Evolutionary conservation across 1,284 basidiomycete species (phyloP), one percentile per base, ranked within the genome.

Genomic region (Violaceomyces palustris): DNA sequence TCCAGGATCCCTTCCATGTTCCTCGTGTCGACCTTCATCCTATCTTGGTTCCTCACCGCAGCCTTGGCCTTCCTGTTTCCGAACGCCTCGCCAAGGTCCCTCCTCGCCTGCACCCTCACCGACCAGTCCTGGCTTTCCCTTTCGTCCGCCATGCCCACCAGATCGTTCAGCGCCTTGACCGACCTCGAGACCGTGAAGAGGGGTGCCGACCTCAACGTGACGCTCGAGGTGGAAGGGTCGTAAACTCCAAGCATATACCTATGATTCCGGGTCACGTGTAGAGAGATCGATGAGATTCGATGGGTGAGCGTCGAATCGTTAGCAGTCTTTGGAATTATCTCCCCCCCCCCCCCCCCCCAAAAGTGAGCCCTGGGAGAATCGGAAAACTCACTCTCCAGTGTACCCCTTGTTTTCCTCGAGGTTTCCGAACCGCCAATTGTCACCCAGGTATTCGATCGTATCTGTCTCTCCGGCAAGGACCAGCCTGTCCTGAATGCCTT

Each of bases 21-120:
- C 35, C 51, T 57, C 8, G 64, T 66, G 46, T 72, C 63, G 28
- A 73, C 70, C 51, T 70, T 69, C 69, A 73, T 72, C 26, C 64
- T 51, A 40, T 73, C 70, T 40, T 67, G 56, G 37, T 68, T 68
- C 9, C 62, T 41, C 5, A 61, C 63, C 12, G 64, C 59, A 34
- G 54, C 50, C 50, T 72, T 73, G 45, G 63, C 59, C 59, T 72
- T 71, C 24, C 64, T 54, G 50, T 72, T 73, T 31, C 70, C 70
- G 21, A 73, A 73, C 1, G 63, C 61, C 24, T 71, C 69, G 25
- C 67, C 69, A 4, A 73, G 61, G 11, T 60, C 62, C 18, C 69
- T 46, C 11, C 69, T 53, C 37, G 49, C 59, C 34, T 52, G 39
- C 39, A 68, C 46, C 11, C 69, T 53, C 37, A 49, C 59, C 34